Conservation (phyloP, 345 rosid species). For the Erodium maritimum region DNA sequence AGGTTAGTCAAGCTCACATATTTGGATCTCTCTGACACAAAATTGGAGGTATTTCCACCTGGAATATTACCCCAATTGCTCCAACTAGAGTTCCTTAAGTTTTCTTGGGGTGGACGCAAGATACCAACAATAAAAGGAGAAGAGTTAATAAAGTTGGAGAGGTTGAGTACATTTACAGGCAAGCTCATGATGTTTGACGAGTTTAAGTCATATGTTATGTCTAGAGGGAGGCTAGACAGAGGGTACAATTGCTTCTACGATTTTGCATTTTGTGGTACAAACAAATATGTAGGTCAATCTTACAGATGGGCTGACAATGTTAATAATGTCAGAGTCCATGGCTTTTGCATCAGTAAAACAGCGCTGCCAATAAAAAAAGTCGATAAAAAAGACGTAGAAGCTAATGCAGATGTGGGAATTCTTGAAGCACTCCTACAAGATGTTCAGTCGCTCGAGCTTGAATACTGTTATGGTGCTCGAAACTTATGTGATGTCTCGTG, state of each 20-base stretch:
- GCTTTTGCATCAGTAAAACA: neutral
- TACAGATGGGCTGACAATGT: neutral
- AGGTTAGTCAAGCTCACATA: slow-evolving; percentile 8
- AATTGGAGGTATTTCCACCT: neutral
- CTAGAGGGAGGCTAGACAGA: neutral
- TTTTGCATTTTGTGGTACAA: neutral
- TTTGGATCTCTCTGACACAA: slow-evolving; percentile 2
- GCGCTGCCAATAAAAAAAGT: no score
- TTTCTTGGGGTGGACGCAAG: neutral
- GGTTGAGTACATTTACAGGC: neutral
- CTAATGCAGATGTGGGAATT: neutral
- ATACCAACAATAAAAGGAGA: slow-evolving; percentile 7
- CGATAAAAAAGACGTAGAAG: neutral
- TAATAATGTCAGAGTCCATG: no score
- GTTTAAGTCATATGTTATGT: neutral
- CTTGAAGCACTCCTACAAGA: neutral
- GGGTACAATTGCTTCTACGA: neutral
- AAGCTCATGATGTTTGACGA: neutral
- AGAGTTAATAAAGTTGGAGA: slow-evolving; percentile 9
- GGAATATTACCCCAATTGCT: slow-evolving; percentile 10
- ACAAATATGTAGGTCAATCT: neutral
- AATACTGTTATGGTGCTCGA: neutral
- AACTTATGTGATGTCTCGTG: neutral
- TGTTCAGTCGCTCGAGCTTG: neutral
- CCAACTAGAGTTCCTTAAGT: slow-evolving; percentile 1